phyloP scores from a whole-genome alignment of 2,329 filamentous ascomycete species.

The Aspergillus quadricinctus region DNA sequence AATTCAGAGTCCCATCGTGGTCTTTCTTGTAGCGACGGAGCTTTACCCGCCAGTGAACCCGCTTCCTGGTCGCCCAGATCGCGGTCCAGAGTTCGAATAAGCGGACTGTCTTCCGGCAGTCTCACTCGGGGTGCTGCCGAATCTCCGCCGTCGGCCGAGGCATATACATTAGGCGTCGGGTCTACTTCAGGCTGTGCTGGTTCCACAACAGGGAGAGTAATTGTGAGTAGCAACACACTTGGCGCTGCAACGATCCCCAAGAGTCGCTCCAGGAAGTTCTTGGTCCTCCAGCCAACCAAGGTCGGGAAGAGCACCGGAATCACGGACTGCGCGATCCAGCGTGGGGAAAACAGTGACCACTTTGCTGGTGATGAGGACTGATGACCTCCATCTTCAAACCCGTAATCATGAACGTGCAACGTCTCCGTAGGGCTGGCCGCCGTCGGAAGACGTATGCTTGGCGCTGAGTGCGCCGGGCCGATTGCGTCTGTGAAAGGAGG shows the following conservation, averaged over 20 bases:
- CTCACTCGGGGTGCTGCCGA: constrained; percentile 23
- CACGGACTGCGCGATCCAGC: constrained; percentile 70
- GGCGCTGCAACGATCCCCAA: constrained; percentile 80
- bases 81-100: constrained; percentile 19
- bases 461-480: constrained; percentile 41
- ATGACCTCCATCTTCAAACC: constrained; percentile 39
- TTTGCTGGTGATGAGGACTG: constrained; percentile 44
- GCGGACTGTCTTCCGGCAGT: constrained; percentile 36
- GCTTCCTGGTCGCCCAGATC: constrained; percentile 5
- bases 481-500: constrained; percentile 63
- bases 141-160: constrained; percentile 17
- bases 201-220: constrained; percentile 89
- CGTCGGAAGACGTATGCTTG: constrained; percentile 54
- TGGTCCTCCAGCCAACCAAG: constrained; percentile 73
- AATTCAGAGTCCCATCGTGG: constrained; percentile 38
- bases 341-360: constrained; percentile 77
- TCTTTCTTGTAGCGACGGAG: constrained; percentile 11
- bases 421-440: constrained; percentile 38
- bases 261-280: constrained; percentile 78
- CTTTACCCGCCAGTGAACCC: constrained; percentile 13
- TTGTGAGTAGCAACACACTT: constrained; percentile 82
- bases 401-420: constrained; percentile 24
- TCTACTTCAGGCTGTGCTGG: constrained; percentile 52
- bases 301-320: constrained; percentile 80
- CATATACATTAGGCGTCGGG: constrained; percentile 25